Evolutionary conservation across 31 red algal species (phyloP).

Genomic region (Porphyra umbilicalis): DNA sequence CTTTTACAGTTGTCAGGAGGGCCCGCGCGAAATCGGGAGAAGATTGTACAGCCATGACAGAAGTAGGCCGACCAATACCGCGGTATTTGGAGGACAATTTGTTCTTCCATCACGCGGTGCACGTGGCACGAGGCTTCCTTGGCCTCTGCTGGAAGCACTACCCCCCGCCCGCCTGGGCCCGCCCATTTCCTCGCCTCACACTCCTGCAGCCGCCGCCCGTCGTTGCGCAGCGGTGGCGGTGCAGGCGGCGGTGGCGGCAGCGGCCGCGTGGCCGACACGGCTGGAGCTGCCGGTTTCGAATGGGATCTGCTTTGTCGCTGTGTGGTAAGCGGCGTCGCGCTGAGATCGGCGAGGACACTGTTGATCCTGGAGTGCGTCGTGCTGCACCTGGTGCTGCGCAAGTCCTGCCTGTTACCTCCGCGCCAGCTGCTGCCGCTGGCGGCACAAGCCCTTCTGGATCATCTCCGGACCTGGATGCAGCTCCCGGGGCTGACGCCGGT

Average conservation of each 20-base stretch:
- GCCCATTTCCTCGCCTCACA: neutral
- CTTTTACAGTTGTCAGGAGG: too few species aligned
- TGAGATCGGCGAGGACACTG: neutral
- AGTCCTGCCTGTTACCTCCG: neutral
- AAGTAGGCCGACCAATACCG: too few species aligned
- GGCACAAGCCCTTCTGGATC: neutral
- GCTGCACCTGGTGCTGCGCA: neutral
- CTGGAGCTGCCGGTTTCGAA: neutral
- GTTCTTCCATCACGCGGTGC: too few species aligned
- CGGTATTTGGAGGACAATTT: too few species aligned
- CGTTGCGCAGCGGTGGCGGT: neutral
- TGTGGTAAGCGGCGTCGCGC: neutral
- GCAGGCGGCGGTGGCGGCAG: neutral
- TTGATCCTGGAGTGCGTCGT: neutral
- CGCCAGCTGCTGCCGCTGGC: neutral
- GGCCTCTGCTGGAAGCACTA: too few species aligned
- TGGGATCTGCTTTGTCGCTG: neutral
- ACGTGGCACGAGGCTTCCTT: too few species aligned
- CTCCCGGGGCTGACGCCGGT: neutral
- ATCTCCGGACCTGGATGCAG: neutral
- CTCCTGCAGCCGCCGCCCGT: neutral
- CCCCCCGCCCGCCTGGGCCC: neutral
- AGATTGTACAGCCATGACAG: too few species aligned
- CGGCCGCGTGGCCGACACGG: neutral
- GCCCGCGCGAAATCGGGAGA: too few species aligned